Conservation (phyloP, 2,329 filamentous ascomycete genomes). For the Alternaria triticimaculans region DNA sequence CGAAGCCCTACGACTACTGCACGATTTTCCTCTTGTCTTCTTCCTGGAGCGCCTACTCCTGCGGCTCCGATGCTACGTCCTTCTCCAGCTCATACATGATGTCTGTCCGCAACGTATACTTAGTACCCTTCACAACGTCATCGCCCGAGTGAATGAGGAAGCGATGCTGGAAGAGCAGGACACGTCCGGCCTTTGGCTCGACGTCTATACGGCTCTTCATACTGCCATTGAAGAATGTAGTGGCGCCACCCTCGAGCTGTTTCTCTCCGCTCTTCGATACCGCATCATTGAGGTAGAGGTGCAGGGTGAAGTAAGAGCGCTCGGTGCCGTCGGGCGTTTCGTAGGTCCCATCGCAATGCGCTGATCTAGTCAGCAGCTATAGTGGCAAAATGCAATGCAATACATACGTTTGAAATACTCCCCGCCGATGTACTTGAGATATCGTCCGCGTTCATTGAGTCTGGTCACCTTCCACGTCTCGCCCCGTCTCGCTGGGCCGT, state of each 20-base stretch:
- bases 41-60: neutral
- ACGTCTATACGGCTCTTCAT: conserved; percentile 51
- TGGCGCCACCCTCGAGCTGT: conserved; percentile 60
- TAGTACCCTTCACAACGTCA: conserved; percentile 60
- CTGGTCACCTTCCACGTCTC: conserved; percentile 55
- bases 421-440: conserved; percentile 73
- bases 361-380: conserved; percentile 39
- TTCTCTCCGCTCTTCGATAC: conserved; percentile 36
- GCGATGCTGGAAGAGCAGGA: conserved; percentile 64
- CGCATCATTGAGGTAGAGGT: conserved; percentile 62
- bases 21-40: neutral
- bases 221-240: conserved; percentile 55
- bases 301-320: conserved; percentile 61
- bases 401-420: conserved; percentile 70
- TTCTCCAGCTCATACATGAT: conserved; percentile 57
- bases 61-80: neutral
- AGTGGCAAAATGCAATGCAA: neutral
- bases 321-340: conserved; percentile 61
- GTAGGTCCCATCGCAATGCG: conserved; percentile 73
- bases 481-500: conserved; percentile 50
- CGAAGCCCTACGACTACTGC: neutral
- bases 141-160: conserved; percentile 61
- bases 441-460: conserved; percentile 76
- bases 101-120: conserved; percentile 64
- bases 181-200: conserved; percentile 58